phyloP scores from a whole-genome alignment of 192 early-diverging fungal genomes.

The Endogone sp. region DNA sequence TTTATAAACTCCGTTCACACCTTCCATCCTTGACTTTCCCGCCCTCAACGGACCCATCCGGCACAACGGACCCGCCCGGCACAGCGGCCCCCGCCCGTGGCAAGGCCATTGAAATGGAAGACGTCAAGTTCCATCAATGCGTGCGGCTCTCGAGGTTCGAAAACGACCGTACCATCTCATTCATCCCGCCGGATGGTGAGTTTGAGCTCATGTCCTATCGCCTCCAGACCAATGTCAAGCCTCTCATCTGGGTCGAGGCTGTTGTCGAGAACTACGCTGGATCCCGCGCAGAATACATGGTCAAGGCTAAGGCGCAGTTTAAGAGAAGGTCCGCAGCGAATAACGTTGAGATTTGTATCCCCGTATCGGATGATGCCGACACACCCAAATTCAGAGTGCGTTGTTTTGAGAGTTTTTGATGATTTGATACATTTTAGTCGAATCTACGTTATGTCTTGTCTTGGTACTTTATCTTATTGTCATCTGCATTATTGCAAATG shows the following conservation, averaged over 20 bases:
- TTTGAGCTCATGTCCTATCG: conserved; percentile 87
- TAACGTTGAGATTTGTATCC: conserved; percentile 95
- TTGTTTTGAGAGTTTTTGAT: background rate
- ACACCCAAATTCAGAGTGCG: conserved; percentile 90
- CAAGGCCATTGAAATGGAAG: conserved; percentile 89
- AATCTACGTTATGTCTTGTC: background rate
- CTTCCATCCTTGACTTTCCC: background rate
- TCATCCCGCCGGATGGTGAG: conserved; percentile 71
- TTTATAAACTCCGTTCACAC: background rate
- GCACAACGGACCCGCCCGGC: background rate
- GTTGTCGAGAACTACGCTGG: conserved; percentile 85
- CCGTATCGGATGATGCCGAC: conserved; percentile 98
- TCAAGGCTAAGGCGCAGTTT: conserved; percentile 97
- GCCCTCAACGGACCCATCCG: background rate
- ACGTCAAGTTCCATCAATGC: conserved; percentile 90
- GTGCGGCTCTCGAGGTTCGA: conserved; percentile 85
- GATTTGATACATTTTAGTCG: background rate
- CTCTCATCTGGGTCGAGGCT: conserved; percentile 82
- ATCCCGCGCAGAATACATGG: conserved; percentile 92
- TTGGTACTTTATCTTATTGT: background rate
- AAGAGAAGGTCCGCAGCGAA: conserved; percentile 96
- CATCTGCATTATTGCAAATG: background rate
- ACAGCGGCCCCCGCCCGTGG: conserved; percentile 47
- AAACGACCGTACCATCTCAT: conserved; percentile 85
- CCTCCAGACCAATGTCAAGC: conserved; percentile 77